These are phyloP conservation scores for Pisolithus marmoratus DNA, from an alignment of 768 basidiomycete species.

Conservation along the genomic window DNA sequence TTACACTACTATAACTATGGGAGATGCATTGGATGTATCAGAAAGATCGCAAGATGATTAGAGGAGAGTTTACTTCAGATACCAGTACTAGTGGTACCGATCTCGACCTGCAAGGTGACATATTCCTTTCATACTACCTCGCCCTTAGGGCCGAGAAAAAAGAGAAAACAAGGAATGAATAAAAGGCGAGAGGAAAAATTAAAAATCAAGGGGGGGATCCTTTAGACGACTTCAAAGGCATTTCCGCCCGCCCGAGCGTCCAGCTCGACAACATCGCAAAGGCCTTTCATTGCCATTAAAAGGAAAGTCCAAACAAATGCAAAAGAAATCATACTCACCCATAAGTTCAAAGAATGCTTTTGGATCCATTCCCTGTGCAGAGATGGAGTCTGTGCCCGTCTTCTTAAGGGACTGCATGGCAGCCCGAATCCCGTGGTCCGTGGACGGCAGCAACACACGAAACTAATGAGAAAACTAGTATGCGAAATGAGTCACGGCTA, in stretches of 20 bases:
- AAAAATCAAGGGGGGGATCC: background rate
- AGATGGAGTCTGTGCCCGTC: constrained; percentile 67
- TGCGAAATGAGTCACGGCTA: background rate
- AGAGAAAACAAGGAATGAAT: background rate
- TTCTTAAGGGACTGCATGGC: constrained; percentile 75
- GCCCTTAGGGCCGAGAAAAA: background rate
- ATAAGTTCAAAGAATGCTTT: constrained; percentile 74
- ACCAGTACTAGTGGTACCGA: no score
- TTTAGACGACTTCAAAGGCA: constrained; percentile 49
- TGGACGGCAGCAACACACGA: constrained; percentile 75
- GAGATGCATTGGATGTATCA: constrained; percentile 1
- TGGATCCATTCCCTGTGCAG: constrained; percentile 66
- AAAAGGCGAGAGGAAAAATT: background rate
- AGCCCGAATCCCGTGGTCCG: constrained; percentile 68
- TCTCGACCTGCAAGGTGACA: constrained; percentile 3
- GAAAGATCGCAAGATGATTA: constrained; percentile 18
- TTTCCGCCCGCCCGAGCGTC: constrained; percentile 55
- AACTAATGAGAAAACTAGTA: constrained; percentile 73
- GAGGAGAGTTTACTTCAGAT: constrained; percentile 9
- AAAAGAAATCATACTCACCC: constrained; percentile 37
- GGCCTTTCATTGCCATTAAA: constrained; percentile 28
- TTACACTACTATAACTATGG: no score
- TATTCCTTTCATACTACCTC: constrained; percentile 7
- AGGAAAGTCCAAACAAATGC: background rate
- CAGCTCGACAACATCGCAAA: constrained; percentile 47